phyloP scores from a whole-genome alignment of 2,329 filamentous ascomycete species.

The Trichocomaceae sp. region DNA sequence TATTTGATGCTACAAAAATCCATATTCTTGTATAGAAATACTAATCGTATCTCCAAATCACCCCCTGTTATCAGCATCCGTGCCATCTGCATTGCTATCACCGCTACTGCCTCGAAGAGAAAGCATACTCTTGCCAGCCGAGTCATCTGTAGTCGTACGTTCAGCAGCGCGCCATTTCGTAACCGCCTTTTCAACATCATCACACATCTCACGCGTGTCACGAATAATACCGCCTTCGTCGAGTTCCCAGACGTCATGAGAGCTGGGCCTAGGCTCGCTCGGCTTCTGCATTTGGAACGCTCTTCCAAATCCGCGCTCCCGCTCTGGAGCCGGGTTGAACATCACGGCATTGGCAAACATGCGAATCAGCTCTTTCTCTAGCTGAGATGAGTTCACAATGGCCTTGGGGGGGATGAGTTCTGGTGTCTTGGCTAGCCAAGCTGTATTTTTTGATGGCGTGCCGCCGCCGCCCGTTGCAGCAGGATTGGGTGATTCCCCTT shows the following conservation, averaged over 20 bases:
- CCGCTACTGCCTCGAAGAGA: slow-evolving; percentile 32
- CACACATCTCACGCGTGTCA: slow-evolving; percentile 82
- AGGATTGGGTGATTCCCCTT: slow-evolving; percentile 46
- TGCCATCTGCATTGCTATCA: slow-evolving; percentile 32
- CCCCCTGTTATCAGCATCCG: slow-evolving; percentile 29
- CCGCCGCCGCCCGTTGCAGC: slow-evolving; percentile 17
- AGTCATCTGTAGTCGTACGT: slow-evolving; percentile 31
- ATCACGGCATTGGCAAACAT: slow-evolving; percentile 99
- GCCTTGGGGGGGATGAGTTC: slow-evolving; percentile 79
- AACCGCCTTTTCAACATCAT: slow-evolving; percentile 74
- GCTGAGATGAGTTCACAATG: slow-evolving; percentile 86
- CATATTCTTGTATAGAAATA: neutral
- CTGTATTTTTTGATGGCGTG: slow-evolving; percentile 35
- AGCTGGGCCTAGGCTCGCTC: slow-evolving; percentile 28
- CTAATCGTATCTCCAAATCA: neutral
- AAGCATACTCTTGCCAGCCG: slow-evolving; percentile 32
- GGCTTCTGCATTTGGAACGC: slow-evolving; percentile 49
- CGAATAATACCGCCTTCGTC: slow-evolving; percentile 83
- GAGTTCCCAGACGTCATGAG: slow-evolving; percentile 57
- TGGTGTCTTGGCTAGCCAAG: slow-evolving; percentile 51
- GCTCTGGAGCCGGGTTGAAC: slow-evolving; percentile 83
- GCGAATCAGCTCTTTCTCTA: slow-evolving; percentile 87
- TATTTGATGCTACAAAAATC: neutral
- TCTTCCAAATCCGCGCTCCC: slow-evolving; percentile 62
- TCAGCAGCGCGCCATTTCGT: slow-evolving; percentile 71